These are phyloP conservation scores for Starmera dryadoides DNA, from an alignment of 805 yeast genomes.

Conservation along the genomic window DNA sequence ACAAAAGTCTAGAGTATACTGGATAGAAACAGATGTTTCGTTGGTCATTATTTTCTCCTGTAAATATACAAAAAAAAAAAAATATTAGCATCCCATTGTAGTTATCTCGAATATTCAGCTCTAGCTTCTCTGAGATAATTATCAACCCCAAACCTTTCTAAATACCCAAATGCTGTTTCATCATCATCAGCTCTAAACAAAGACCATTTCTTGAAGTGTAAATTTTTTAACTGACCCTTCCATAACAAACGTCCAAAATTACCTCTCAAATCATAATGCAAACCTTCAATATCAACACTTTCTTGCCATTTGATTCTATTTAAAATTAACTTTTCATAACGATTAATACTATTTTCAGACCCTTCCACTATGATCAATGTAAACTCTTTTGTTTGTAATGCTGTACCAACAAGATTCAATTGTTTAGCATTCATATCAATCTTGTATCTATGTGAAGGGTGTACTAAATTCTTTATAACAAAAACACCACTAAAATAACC, in stretches of 20 bases:
- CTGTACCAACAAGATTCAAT: slow-evolving; percentile 54
- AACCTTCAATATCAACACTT: slow-evolving; percentile 24
- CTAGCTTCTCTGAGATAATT: slow-evolving; percentile 48
- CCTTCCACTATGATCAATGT: slow-evolving; percentile 73
- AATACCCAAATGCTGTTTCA: slow-evolving; percentile 36
- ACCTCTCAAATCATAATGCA: slow-evolving; percentile 27
- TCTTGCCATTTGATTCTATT: slow-evolving; percentile 68
- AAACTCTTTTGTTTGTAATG: slow-evolving; percentile 32
- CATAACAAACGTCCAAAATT: slow-evolving; percentile 51
- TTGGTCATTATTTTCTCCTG: neutral
- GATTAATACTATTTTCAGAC: slow-evolving; percentile 49
- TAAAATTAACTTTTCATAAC: slow-evolving; percentile 54
- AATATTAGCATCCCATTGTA: no score
- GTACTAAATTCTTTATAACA: slow-evolving; percentile 42
- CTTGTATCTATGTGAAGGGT: slow-evolving; percentile 65
- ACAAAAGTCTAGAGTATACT: no score
- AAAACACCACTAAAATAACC: slow-evolving; percentile 58
- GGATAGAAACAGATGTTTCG: no score
- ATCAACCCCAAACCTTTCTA: slow-evolving; percentile 46
- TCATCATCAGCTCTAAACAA: slow-evolving; percentile 46
- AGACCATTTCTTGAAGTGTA: slow-evolving; percentile 65
- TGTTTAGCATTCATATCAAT: slow-evolving; percentile 80
- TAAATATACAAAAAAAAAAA: neutral
- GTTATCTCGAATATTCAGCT: neutral
- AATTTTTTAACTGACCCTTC: slow-evolving; percentile 57